Base-by-base conservation (phyloP, 140 eudicot species). In the Flaveria floridana region DNA sequence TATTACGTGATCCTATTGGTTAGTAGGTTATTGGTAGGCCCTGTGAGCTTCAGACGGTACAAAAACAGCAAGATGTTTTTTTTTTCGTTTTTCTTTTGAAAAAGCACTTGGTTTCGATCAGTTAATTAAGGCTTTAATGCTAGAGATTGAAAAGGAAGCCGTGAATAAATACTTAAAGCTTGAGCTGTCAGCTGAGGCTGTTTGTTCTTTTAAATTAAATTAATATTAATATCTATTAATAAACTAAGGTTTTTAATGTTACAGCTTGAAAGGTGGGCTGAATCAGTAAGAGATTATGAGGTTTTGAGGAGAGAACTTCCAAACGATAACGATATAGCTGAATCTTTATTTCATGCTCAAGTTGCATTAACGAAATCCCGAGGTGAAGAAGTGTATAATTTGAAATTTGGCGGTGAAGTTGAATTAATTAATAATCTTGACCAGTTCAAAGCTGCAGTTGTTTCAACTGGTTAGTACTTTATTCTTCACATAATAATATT, bases 331-430 rank as follows among this genome's bases (percentile, higher is more conserved):
- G 97, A 85, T 62, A 80, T 90, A 51, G 96, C 99, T 4, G 99
- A 94, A 71, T 81, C 91, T 76, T 84, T 90, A 79, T 94, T 90
- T 72, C 97, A 90, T 20, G 96, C 99, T 18, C 95, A 88, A 83
- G 95, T 87, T 67, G 89, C 90, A 34, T 72, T 94, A 74, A 90
- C 80, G 81, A 94, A 90, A 81, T 90, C 95, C 16, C 89, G 80
- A 13, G 94, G 91, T 3, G 98, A 93, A 82, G 97, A 85, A 62
- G 94, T 93, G 48, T 53, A 71, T 76, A 88, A 93, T 76, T 76
- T 93, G 96, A 93, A 86, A 74, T 90, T 93, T 71, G 98, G 97
- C 30, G 97, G 96, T 18, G 95, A 88, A 75, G 95, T 90, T 65
- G 96, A 94, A 79, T 79, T 78, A 39, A 86, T 94, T 46, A 75